These are phyloP conservation scores for Vachellia collinsii DNA, from an alignment of 306 rosid species.

Conservation along the genomic window DNA sequence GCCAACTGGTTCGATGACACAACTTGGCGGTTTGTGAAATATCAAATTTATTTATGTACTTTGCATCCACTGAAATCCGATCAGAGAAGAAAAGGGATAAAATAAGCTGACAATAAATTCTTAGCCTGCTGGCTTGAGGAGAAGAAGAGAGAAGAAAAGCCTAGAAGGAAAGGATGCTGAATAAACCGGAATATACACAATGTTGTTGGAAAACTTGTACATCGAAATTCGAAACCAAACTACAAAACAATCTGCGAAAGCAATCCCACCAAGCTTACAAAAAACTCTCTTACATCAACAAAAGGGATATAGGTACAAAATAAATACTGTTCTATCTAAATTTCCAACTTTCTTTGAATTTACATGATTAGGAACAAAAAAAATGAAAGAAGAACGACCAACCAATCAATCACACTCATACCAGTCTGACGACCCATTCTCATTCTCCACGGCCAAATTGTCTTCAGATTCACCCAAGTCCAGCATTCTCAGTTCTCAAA, in stretches of 20 bases:
- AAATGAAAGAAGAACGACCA: slow-evolving; percentile 30
- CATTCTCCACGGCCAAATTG: slow-evolving; percentile 24
- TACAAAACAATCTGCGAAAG: slow-evolving; percentile 18
- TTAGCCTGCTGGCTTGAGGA: neutral
- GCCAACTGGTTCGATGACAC: neutral
- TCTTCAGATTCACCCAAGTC: slow-evolving; percentile 25
- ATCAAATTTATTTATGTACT: too few species aligned
- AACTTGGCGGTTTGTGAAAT: neutral
- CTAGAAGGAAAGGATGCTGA: neutral
- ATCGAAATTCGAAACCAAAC: slow-evolving; percentile 14
- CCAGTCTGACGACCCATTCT: slow-evolving; percentile 15
- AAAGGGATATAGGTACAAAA: slow-evolving; percentile 2
- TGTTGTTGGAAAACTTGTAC: slow-evolving; percentile 1
- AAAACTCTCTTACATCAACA: slow-evolving; percentile 30
- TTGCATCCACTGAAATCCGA: neutral
- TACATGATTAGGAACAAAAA: slow-evolving; percentile 35
- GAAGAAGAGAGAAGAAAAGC: neutral
- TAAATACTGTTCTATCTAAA: slow-evolving; percentile 41
- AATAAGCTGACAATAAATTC: neutral
- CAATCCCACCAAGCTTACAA: slow-evolving; percentile 22
- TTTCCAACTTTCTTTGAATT: slow-evolving; percentile 34
- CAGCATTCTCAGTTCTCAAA: slow-evolving; percentile 39
- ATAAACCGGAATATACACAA: neutral
- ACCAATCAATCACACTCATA: slow-evolving; percentile 50
- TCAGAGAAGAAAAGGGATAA: neutral